phyloP scores from a whole-genome alignment of 1,284 basidiomycete species.

The Golubevia sp. region DNA sequence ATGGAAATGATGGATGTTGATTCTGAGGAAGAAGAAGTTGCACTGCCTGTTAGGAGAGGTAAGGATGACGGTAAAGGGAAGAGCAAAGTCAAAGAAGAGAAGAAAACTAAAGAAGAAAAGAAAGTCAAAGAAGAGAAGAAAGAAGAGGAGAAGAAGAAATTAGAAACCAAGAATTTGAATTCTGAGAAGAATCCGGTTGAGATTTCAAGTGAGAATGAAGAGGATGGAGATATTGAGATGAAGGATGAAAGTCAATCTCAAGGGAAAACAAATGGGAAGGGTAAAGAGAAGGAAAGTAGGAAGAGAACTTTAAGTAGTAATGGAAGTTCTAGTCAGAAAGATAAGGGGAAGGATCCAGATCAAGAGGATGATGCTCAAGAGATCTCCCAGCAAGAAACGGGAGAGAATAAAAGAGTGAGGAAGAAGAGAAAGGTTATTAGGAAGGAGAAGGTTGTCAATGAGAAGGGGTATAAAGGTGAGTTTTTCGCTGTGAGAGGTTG shows the following conservation, averaged over 20 bases:
- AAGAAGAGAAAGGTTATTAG: constrained; percentile 47
- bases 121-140: not conserved
- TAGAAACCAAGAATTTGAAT: constrained; percentile 3
- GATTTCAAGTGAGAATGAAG: not conserved
- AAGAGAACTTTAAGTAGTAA: not conserved
- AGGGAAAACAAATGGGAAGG: not conserved
- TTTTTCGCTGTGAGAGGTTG: not conserved
- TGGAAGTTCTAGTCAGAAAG: not conserved
- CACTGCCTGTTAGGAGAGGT: constrained; percentile 2
- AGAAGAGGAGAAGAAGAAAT: constrained; percentile 6
- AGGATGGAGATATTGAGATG: not conserved
- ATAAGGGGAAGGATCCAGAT: not conserved
- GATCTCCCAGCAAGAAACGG: too few relatives aligned
- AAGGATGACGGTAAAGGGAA: constrained; percentile 10
- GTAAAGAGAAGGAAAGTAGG: not conserved
- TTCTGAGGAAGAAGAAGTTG: constrained; percentile 2
- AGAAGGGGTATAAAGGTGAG: constrained; percentile 42
- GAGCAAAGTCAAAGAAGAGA: constrained; percentile 16
- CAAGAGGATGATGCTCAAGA: not conserved
- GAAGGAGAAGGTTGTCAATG: constrained; percentile 40
- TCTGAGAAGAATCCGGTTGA: not conserved
- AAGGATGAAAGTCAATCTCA: not conserved
- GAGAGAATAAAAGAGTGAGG: constrained; percentile 22
- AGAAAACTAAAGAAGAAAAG: constrained; percentile 11
- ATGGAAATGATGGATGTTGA: not conserved